Percentiles rank a stretch among this genome's conserved stretches.
Evolutionary conservation across 2,329 filamentous ascomycete genomes (phyloP).

Genomic region (Alternaria sp.): DNA sequence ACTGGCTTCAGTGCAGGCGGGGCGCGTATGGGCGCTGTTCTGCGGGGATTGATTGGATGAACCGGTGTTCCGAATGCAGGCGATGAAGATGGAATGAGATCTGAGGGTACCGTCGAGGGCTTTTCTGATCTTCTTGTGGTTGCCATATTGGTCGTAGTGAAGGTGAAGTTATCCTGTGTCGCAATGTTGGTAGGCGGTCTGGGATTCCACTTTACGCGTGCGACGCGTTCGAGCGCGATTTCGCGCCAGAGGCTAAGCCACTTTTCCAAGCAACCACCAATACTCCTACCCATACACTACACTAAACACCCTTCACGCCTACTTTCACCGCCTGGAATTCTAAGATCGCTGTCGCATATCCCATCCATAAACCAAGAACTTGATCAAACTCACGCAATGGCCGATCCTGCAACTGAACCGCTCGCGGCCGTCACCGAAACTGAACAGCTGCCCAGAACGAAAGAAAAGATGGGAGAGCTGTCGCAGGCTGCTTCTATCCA

Average conservation of each 20-base stretch:
- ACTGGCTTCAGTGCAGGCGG: constrained; percentile 62
- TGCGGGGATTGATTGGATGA: constrained; percentile 73
- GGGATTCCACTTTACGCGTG: constrained; percentile 32
- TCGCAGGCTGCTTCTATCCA: constrained; percentile 81
- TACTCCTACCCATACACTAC: constrained; percentile 6
- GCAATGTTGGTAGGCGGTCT: constrained; percentile 7
- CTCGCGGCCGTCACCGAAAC: constrained; percentile 32
- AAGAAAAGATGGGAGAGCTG: constrained; percentile 76
- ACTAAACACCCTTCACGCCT: constrained; percentile 8
- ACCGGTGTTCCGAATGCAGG: constrained; percentile 88
- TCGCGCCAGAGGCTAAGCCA: constrained; percentile 12
- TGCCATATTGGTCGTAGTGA: constrained; percentile 33
- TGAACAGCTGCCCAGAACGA: constrained; percentile 54
- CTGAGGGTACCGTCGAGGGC: constrained; percentile 48
- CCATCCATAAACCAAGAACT: background rate
- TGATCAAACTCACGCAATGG: constrained; percentile 29
- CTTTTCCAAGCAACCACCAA: constrained; percentile 19
- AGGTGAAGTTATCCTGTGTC: constrained; percentile 10
- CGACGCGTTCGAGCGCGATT: constrained; percentile 29
- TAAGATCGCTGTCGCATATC: constrained; percentile 18
- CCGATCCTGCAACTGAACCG: constrained; percentile 33
- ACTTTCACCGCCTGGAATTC: background rate
- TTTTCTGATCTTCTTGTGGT: constrained; percentile 44
- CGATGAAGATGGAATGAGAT: constrained; percentile 83
- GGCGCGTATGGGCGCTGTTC: constrained; percentile 53